phyloP scores from a whole-genome alignment of 140 eudicot species.

The Flaveria floridana region DNA sequence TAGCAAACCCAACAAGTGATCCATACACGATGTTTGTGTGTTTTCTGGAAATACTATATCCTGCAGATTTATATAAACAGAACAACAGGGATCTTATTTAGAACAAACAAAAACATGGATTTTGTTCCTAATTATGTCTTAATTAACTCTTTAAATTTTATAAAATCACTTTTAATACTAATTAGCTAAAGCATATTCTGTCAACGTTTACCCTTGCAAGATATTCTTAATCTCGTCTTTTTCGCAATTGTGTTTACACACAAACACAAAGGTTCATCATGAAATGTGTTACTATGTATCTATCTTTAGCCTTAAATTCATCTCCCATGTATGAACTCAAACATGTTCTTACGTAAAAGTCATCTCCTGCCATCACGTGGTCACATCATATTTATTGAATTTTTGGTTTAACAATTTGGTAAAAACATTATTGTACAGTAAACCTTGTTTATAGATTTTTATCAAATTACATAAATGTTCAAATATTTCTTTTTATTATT shows the following conservation, averaged over 20 bases:
- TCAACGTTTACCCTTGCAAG: neutral
- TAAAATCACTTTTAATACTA: neutral
- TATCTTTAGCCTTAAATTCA: too few relatives aligned
- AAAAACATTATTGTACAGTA: too few relatives aligned
- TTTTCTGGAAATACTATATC: neutral
- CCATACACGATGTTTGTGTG: slow-evolving; percentile 30
- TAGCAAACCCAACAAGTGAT: slow-evolving; percentile 58
- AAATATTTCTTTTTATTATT: too few relatives aligned
- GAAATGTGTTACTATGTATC: too few relatives aligned
- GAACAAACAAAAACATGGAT: slow-evolving; percentile 34
- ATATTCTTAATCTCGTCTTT: neutral
- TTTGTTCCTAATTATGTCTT: neutral
- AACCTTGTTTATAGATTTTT: too few relatives aligned
- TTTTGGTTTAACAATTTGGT: neutral
- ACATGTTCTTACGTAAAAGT: neutral
- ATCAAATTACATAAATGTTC: too few relatives aligned
- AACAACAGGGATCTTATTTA: neutral
- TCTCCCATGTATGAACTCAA: neutral
- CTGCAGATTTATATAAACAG: slow-evolving; percentile 16
- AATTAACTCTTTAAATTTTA: neutral
- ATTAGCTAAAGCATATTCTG: neutral
- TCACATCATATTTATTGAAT: neutral
- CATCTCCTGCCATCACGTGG: neutral
- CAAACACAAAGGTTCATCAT: neutral
- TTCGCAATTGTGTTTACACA: neutral